Evolutionary conservation across 306 rosid species (phyloP).

Genomic region (Gillenia trifoliata): DNA sequence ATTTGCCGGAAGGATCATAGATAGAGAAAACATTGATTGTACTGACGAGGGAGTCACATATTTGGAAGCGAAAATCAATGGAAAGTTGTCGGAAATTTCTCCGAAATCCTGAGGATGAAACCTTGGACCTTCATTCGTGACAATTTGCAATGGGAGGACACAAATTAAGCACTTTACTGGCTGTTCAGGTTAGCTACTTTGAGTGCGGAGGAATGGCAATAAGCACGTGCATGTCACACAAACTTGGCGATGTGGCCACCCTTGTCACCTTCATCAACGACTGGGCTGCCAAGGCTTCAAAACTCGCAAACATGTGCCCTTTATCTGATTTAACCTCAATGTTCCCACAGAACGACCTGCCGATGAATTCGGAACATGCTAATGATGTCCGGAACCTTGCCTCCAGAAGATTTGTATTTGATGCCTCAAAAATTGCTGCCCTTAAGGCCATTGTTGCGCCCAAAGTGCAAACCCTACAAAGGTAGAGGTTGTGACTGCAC

Average conservation of each 20-base stretch:
- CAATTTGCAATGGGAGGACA: conserved; percentile 21
- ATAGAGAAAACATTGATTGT: conserved; percentile 31
- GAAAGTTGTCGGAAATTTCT: conserved; percentile 26
- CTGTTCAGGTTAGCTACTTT: conserved; percentile 39
- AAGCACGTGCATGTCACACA: conserved; percentile 38
- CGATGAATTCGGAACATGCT: conserved; percentile 3
- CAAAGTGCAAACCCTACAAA: conserved; percentile 33
- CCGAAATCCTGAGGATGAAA: background rate
- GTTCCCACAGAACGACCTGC: conserved; percentile 18
- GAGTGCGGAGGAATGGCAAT: conserved; percentile 47
- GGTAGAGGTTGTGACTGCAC: conserved; percentile 34
- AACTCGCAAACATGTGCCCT: background rate
- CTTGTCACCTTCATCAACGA: conserved; percentile 31
- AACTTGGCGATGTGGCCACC: conserved; percentile 35
- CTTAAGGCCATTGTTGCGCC: conserved; percentile 24
- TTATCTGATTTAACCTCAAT: background rate
- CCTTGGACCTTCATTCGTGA: conserved; percentile 28
- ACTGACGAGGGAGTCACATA: conserved; percentile 51
- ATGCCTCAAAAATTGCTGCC: conserved; percentile 16
- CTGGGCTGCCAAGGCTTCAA: conserved; percentile 38
- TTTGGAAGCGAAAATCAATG: conserved; percentile 17
- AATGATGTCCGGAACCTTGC: background rate
- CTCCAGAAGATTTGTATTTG: conserved; percentile 35
- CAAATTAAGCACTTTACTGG: conserved; percentile 8
- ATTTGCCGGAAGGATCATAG: conserved; percentile 36